Base-by-base conservation (phyloP, 1,284 basidiomycete genomes). In the Heterobasidion irregulare region DNA sequence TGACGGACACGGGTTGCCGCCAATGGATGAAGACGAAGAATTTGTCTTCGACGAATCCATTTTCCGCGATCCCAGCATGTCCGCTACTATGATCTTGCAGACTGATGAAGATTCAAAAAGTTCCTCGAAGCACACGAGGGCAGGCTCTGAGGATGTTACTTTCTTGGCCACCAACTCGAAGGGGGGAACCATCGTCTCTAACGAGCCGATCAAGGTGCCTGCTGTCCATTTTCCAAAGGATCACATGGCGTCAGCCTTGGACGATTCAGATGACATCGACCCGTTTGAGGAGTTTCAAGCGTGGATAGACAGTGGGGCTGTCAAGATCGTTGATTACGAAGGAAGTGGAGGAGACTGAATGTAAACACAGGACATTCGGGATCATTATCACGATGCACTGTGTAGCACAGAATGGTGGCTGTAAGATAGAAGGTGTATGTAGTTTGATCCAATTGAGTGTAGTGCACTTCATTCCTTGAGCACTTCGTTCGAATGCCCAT, bases 211-310 rank as follows among this genome's bases (percentile, higher is more conserved):
- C 26, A 26, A 4, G 4, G 26, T 5, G 26, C 26, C 26, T 26
- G 4, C 26, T 26, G 26, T 26, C 6, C 26, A 26, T 26, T 26
- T 5, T 26, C 26, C 26, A 26, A 26, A 26, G 6, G 26, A 5
- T 26, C 26, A 26, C 26, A 26, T 26, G 5, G 26, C 26, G 26
- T 26, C 54, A 7, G 47, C 47, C 33, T 46, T 41, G 9, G 38
- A 33, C 19, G 41, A 9, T 16, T 41, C 32, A 15, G 36, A 38
- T 8, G 57, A 51, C 36, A 2, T n/a, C 8, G 72, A 76, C 52
- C 63, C 70, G n/a, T 59, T 78, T 18, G 76, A 69, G 9, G 77
- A 79, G 50, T 71, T 80, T n/a, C 72, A 76, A 50, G 70, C 67
- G 15, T 79, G 76, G 77, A 57, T 80, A 44, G 54, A 56, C 12